Evolutionary conservation across 2,329 filamentous ascomycete species (phyloP), one percentile per base, ranked within the genome.

Genomic region (Tolypocladium guangdongense): DNA sequence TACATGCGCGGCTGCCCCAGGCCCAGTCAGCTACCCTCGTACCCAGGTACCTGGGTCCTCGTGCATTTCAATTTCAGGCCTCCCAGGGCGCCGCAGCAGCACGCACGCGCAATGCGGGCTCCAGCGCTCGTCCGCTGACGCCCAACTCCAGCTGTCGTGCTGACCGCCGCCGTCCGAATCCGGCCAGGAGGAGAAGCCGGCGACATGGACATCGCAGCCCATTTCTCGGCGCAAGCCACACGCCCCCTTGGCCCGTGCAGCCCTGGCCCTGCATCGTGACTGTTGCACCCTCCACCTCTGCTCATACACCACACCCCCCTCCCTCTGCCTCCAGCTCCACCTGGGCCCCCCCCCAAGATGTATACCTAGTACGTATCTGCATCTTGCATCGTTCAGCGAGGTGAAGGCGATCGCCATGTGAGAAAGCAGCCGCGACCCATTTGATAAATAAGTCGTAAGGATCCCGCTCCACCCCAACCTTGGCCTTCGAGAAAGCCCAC

Each of bases 401-500:
- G 11, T 30, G 35, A 41, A 38, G 33, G n/a, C 35, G 49, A 50
- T 50, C 49, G 14, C 49, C 46, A 33, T 48, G 24, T 32, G 48
- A 24, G 16, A 38, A 4, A 46, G 49, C 37, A 33, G n/a, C n/a
- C n/a, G n/a, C n/a, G n/a, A 22, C 24, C 36, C 24, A 51, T 37
- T 46, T 52, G n/a, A n/a, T n/a, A 52, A 37, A 49, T 49, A 53
- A 22, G 37, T 49, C 46, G 46, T 36, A 46, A 53, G 46, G 51
- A 52, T 52, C 51, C 51, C 46, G 36, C 51, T 49, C 51, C 51
- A 53, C 51, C 27, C 24, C 11, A 18, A 37, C 24, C 37, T 50
- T 50, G 49, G 35, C 46, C 50, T 52, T 51, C 53, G n/a, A 54
- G 52, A 50, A 50, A 48, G n/a, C 35, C 46, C 46, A 48, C 46